These are phyloP conservation scores for Paecilomyces formosus DNA, from an alignment of 2,329 filamentous ascomycete species.

Conservation along the genomic window DNA sequence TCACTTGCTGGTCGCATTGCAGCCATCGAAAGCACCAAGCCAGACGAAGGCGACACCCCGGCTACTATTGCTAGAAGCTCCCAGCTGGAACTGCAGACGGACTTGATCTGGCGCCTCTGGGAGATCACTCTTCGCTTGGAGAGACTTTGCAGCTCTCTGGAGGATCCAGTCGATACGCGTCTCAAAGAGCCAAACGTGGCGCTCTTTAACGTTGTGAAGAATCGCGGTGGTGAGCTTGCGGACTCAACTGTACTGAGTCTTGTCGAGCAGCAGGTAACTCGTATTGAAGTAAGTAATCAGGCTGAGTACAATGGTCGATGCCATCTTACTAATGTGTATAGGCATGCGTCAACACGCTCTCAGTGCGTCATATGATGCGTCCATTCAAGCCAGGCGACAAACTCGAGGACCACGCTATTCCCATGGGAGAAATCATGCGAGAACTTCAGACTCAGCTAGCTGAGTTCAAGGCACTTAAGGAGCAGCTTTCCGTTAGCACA, in stretches of 20 bases:
- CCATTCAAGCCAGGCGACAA: conserved; percentile 56
- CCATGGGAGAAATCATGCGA: conserved; percentile 61
- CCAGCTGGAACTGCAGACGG: conserved; percentile 70
- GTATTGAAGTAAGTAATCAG: conserved; percentile 73
- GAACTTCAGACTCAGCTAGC: conserved; percentile 33
- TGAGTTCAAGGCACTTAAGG: conserved; percentile 34
- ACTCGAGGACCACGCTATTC: conserved; percentile 66
- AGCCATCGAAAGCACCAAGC: conserved; percentile 42
- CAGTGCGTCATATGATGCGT: conserved; percentile 68
- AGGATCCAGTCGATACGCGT: conserved; percentile 55
- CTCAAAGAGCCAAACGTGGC: conserved; percentile 77
- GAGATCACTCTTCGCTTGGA: conserved; percentile 80
- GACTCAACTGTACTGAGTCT: conserved; percentile 84
- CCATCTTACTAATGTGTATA: conserved; percentile 30
- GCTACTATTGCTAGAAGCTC: conserved; percentile 57
- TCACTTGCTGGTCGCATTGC: conserved; percentile 64
- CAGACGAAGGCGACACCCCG: conserved; percentile 34
- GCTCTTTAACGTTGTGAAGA: conserved; percentile 66
- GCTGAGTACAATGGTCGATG: neutral
- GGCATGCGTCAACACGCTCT: conserved; percentile 74
- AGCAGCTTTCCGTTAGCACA: conserved; percentile 25
- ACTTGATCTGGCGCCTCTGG: conserved; percentile 85
- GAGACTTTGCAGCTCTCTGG: conserved; percentile 85
- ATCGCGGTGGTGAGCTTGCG: conserved; percentile 72
- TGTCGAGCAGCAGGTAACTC: conserved; percentile 87